Conservation (phyloP, 257 asterid genomes). For the Plantago elongata region DNA sequence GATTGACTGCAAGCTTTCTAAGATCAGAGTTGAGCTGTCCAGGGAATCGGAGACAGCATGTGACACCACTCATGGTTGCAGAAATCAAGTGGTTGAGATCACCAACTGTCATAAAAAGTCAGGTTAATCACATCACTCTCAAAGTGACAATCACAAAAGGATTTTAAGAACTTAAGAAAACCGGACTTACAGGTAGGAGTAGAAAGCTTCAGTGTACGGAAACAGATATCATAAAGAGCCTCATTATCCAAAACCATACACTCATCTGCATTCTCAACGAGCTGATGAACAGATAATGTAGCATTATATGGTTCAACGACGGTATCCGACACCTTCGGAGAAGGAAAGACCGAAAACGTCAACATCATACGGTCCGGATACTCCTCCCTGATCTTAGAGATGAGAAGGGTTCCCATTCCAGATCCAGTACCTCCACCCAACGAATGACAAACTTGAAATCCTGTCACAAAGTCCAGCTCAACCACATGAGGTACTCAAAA, state of each 20-base stretch:
- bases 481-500: background rate
- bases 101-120: slow-evolving; percentile 28
- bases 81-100: slow-evolving; percentile 45
- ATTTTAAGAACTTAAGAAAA: background rate
- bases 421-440: slow-evolving; percentile 54
- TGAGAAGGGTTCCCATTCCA: slow-evolving; percentile 50
- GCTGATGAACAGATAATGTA: slow-evolving; percentile 46
- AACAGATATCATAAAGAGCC: slow-evolving; percentile 46
- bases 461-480: slow-evolving; percentile 11
- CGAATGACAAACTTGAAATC: slow-evolving; percentile 46
- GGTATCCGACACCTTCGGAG: slow-evolving; percentile 46
- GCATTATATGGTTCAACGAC: slow-evolving; percentile 53
- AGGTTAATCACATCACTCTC: background rate
- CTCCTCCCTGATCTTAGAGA: slow-evolving; percentile 47
- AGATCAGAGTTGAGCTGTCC: slow-evolving; percentile 46
- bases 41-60: slow-evolving; percentile 42
- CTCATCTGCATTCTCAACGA: slow-evolving; percentile 50
- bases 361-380: slow-evolving; percentile 50
- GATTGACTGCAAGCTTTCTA: slow-evolving; percentile 36
- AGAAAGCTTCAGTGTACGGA: slow-evolving; percentile 42
- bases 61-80: slow-evolving; percentile 43
- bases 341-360: slow-evolving; percentile 45
- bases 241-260: slow-evolving; percentile 53
- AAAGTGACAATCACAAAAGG: background rate
- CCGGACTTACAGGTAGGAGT: slow-evolving; percentile 38